Base-by-base conservation (phyloP, 2,329 filamentous ascomycete genomes). In the Apiospora hydei region DNA sequence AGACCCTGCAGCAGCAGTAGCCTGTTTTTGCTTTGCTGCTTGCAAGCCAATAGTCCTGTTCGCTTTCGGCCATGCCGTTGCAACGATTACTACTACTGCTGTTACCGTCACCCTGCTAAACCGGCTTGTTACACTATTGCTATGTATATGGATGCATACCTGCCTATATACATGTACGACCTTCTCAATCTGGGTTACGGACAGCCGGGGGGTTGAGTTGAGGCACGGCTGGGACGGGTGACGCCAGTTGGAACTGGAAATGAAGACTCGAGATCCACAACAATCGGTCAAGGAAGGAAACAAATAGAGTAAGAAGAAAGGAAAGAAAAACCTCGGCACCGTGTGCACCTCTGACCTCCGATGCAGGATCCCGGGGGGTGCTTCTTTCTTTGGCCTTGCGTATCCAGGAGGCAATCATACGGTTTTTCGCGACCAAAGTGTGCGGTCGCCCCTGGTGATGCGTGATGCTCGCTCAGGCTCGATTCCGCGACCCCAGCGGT, bases 61-160 rank as follows among this genome's bases (percentile, higher is more conserved):
- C 53, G 53, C 53, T 38, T 53, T 61, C 53, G 53, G 53, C 53
- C 16, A 61, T 64, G 57, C 57, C 21, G 57, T 64, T 64, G 30
- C 18, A 41, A 5, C 53, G 30, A 38, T 38, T 16, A 21, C 51
- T 57, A 26, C 30, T 51, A 51, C n/a, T 30, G 26, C 30, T 49
- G 53, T 38, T 8, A 38, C 53, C 30, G 13, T 61, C 18, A 38
- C 30, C 53, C 16, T 61, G 53, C 53, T 26, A 61, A 61, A 18
- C 53, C 30, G 53, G 14, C 4, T 61, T 21, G 53, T 61, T n/a
- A 30, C 26, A 30, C 3, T 30, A 30, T 30, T 30, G 26, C 26
- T 3, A 30, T 46, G 44, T 46, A 5, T 34, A 38, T 61, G 51
- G 51, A 57, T 57, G 53, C 53, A 61, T 38, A 8, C 34, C 34